These are phyloP conservation scores for Ustilago shanxiensis DNA, from an alignment of 1,284 basidiomycete species.

Conservation along the genomic window DNA sequence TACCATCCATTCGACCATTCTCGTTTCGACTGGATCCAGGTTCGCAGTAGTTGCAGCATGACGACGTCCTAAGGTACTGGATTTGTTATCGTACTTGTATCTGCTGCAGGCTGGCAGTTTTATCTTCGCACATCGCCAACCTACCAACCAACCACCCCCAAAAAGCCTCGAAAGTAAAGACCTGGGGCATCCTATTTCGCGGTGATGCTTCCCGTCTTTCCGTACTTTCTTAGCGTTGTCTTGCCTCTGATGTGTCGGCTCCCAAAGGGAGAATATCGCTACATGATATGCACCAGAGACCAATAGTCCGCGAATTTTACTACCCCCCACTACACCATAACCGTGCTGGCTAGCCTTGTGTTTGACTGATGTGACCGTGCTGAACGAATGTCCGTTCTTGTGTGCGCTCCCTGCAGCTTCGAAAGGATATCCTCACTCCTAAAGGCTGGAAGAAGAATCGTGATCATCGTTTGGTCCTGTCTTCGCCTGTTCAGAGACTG, in stretches of 20 bases:
- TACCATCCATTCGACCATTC: slow-evolving; percentile 2
- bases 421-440: too few species aligned
- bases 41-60: background rate
- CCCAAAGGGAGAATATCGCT: slow-evolving; percentile 50
- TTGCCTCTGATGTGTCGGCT: slow-evolving; percentile 62
- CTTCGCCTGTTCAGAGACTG: too few species aligned
- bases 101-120: background rate
- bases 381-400: background rate
- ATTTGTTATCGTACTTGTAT: background rate
- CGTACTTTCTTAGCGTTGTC: slow-evolving; percentile 54
- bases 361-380: background rate
- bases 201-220: slow-evolving; percentile 12
- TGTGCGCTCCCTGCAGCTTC: slow-evolving; percentile 5
- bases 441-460: too few species aligned
- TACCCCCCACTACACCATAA: slow-evolving; percentile 7
- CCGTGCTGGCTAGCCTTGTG: background rate
- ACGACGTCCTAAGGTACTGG: background rate
- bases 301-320: slow-evolving; percentile 57
- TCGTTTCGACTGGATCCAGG: slow-evolving; percentile 4
- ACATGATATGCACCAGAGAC: slow-evolving; percentile 59
- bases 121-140: slow-evolving; percentile 1
- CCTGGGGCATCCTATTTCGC: slow-evolving; percentile 1
- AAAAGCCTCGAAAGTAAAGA: slow-evolving; percentile 51
- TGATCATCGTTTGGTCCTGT: too few species aligned
- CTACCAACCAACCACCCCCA: slow-evolving; percentile 6